phyloP scores from a whole-genome alignment of 1,284 basidiomycete genomes.

The Irpex sp. region DNA sequence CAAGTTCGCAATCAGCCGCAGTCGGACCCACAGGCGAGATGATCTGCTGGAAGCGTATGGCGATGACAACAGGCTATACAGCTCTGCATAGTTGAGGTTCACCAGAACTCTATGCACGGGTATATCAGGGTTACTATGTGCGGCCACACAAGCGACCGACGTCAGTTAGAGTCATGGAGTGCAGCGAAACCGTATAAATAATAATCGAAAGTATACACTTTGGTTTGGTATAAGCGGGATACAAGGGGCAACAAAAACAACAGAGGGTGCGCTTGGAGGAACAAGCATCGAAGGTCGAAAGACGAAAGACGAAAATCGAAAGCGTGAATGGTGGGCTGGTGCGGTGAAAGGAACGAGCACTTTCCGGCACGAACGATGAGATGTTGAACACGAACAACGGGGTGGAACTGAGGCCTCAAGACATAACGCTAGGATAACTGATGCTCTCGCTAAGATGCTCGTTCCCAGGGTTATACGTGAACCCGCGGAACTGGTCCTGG shows the following conservation, averaged over 20 bases:
- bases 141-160: too few species aligned
- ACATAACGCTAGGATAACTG: slow-evolving; percentile 44
- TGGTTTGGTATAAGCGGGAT: too few species aligned
- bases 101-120: too few species aligned
- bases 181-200: neutral
- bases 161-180: too few species aligned
- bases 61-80: neutral
- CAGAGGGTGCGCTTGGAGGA: too few species aligned
- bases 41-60: neutral
- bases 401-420: slow-evolving; percentile 14
- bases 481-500: slow-evolving; percentile 90
- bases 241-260: too few species aligned
- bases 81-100: too few species aligned
- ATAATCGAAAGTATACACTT: neutral
- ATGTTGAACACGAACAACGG: neutral
- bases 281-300: neutral
- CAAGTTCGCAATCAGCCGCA: neutral
- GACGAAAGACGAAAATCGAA: neutral
- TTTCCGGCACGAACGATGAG: neutral
- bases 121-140: too few species aligned
- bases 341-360: neutral
- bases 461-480: slow-evolving; percentile 81
- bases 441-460: slow-evolving; percentile 79
- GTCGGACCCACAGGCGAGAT: neutral
- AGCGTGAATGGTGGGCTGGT: neutral